A percentile compares a stretch with the other conserved stretches of the same genome.
These are phyloP conservation scores for Sphagnum contortum DNA, from an alignment of 225 moss, liverwort and hornwort species.

Conservation along the genomic window DNA sequence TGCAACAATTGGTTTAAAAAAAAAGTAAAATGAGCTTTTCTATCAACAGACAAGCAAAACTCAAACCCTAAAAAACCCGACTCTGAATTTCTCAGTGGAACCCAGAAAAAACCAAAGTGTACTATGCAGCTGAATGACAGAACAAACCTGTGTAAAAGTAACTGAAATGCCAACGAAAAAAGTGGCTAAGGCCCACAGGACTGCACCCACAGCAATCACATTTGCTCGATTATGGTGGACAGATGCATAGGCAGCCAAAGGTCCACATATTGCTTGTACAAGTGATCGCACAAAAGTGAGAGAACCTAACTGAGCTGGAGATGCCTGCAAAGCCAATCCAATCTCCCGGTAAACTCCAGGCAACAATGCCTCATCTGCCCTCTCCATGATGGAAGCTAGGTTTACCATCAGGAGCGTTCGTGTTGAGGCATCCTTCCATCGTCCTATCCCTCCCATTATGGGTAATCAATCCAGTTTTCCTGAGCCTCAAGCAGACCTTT, in stretches of 20 bases:
- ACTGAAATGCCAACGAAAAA: constrained; percentile 83
- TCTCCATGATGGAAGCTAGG: constrained; percentile 82
- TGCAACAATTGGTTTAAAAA: no score
- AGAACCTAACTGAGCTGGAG: constrained; percentile 58
- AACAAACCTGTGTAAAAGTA: constrained; percentile 57
- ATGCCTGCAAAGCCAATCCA: constrained; percentile 53
- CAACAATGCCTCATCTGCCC: constrained; percentile 81
- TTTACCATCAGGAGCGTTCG: constrained; percentile 80
- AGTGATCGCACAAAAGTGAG: constrained; percentile 85
- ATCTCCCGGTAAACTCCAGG: constrained; percentile 87
- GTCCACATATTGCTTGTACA: constrained; percentile 70
- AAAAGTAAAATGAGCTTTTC: no score
- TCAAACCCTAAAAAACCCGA: no score
- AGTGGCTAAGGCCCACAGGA: constrained; percentile 85
- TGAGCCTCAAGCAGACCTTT: no score
- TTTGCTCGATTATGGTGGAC: constrained; percentile 71
- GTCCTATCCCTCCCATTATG: constrained; percentile 18
- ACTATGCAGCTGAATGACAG: neutral
- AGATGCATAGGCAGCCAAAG: constrained; percentile 76
- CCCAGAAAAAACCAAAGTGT: no score
- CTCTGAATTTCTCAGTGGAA: no score
- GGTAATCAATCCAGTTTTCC: no score
- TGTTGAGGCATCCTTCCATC: constrained; percentile 64
- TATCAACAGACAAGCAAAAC: no score
- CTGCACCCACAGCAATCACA: constrained; percentile 74